Base-by-base conservation (phyloP, 2,329 filamentous ascomycete genomes). In the Aaosphaeria pasadenensis region DNA sequence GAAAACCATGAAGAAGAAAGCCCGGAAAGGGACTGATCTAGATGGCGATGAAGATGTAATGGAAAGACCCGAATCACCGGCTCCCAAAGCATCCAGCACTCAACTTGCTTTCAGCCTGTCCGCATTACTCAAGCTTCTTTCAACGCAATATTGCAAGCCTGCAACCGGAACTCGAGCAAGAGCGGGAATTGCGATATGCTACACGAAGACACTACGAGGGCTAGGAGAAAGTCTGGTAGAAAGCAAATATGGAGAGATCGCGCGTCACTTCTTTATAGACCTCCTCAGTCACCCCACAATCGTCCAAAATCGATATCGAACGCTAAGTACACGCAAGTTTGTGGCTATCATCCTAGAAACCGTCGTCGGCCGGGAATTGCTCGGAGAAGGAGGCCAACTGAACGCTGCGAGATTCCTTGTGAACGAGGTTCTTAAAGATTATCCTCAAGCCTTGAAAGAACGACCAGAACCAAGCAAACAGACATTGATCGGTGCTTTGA, bases 351-450 rank as follows among this genome's bases (percentile, higher is more conserved):
- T 96, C 42, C 75, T 99, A 7, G 89, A 95, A 60, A 87, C 91
- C 49, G 84, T 94, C 6, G 80, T 97, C 54, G 90, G 90, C 6
- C 81, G 81, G 49, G 84, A 86, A 56, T 87, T 96, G 58, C 78
- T 99, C 2, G 91, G 91, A 9, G 92, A 99, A 69, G 89, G 88
- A 11, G 91, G 91, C 6, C 92, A 96, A 63, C 77, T 92, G 50
- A 85, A 87, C 57, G 91, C 89, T 30, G 89, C 90, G 5, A 89
- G 85, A 60, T 83, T 84, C 52, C 73, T 99, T 45, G 83, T 96
- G 63, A 96, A 95, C 66, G 86, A 90, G 49, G 79, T 96, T 41
- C 78, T 99, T 43, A 97, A 95, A 67, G 94, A 97, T 66, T 97
- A 96, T 58, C 92, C 94, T 0, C 90, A 95, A 67, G 86, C 87